Evolutionary conservation across 2,329 filamentous ascomycete species (phyloP), one percentile per base, ranked within the genome.

Genomic region (Trichocomaceae sp.): DNA sequence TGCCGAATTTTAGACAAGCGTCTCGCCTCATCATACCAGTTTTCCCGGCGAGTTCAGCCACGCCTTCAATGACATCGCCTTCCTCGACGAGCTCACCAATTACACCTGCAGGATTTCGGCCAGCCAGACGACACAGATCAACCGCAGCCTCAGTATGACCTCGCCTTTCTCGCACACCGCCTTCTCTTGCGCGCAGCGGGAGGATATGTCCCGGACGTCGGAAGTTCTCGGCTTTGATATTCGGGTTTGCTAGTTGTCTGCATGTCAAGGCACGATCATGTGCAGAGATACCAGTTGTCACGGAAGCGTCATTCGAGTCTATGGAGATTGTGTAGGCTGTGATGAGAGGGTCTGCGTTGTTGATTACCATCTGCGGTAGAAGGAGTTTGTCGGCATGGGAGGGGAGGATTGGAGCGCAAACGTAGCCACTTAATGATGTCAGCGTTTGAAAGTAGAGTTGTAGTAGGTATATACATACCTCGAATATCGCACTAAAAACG

Each of bases 141-240:
- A 95, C 82, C 9, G 87, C 90, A 1, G 93, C 93, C 78, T 99
- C 93, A 10, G 93, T 99, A 72, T 99, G 93, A 3, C 93, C 93
- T 50, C 78, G 78, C 15, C 93, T 76, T 67, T 86, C 84, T 54
- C 88, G 78, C 5, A 97, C 88, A 29, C 92, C 92, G 15, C 93
- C 93, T 23, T 83, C 78, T 15, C 83, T 78, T 13, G 91, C 88
- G 64, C 86, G 82, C 65, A 99, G 77, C 2, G 93, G 93, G 62
- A 99, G 83, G 23, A 97, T 83, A 72, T 99, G 93, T 5, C 93
- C 93, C 0, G 93, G 93, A 33, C 91, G 76, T 55, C 91, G 79
- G 71, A 99, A 88, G 62, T 79, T 79, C 8, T 74, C 76, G 4
- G 82, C 71, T 12, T 76, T 80, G 17, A 74, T 73, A n/a, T 68